Evolutionary conservation across 2,329 filamentous ascomycete genomes (phyloP).

Genomic region (Parastagonospora nodorum): DNA sequence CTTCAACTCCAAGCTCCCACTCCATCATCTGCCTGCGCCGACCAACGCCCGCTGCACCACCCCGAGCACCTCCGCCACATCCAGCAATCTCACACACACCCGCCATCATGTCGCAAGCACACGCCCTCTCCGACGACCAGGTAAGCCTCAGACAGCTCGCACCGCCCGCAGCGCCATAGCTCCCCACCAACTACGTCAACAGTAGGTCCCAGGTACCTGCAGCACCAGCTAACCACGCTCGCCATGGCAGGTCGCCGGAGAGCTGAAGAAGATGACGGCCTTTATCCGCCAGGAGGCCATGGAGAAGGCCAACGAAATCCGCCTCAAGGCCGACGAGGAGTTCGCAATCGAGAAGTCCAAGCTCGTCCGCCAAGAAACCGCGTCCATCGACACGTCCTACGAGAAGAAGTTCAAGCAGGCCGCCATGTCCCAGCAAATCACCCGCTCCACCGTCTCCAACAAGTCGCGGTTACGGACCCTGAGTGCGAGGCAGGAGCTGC

Average conservation of each 20-base stretch:
- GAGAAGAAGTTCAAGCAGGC: constrained; percentile 99
- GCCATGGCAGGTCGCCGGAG: constrained; percentile 78
- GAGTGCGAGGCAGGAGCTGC: constrained; percentile 82
- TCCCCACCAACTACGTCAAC: constrained; percentile 34
- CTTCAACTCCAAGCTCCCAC: constrained; percentile 32
- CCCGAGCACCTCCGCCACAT: constrained; percentile 6
- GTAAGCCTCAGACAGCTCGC: constrained; percentile 55
- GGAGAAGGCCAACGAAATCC: constrained; percentile 96
- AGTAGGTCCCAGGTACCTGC: constrained; percentile 17
- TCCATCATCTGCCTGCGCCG: constrained; percentile 13
- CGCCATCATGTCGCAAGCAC: constrained; percentile 82
- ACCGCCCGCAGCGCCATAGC: constrained; percentile 14
- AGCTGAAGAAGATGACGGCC: constrained; percentile 99
- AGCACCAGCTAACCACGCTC: constrained; percentile 33
- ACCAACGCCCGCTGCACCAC: constrained; percentile 17
- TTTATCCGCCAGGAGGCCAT: constrained; percentile 99
- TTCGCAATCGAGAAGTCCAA: constrained; percentile 99
- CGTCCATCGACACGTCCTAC: constrained; percentile 89
- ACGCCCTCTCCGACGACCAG: constrained; percentile 98
- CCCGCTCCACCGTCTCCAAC: constrained; percentile 92
- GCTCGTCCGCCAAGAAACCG: constrained; percentile 93
- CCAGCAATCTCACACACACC: constrained; percentile 12
- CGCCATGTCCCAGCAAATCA: constrained; percentile 98
- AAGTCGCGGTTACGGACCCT: constrained; percentile 92
- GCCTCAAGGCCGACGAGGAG: constrained; percentile 98